These are phyloP conservation scores for Nectriaceae sp. DNA, from an alignment of 2,329 filamentous ascomycete species.

Conservation along the genomic window DNA sequence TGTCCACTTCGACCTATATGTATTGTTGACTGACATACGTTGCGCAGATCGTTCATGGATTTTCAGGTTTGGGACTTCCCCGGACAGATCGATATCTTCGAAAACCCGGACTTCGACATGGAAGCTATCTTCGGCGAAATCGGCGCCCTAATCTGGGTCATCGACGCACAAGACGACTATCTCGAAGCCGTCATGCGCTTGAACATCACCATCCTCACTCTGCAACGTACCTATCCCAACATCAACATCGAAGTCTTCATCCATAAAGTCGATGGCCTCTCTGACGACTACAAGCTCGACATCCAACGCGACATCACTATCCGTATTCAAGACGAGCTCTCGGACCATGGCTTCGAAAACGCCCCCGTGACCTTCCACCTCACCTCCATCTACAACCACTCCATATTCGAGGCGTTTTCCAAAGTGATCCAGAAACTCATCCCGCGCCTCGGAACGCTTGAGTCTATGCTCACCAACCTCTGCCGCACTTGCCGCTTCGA, in stretches of 20 bases:
- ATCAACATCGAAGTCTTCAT: conserved; percentile 99
- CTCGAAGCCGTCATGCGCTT: conserved; percentile 85
- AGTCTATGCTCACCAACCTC: conserved; percentile 90
- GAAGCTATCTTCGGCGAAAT: conserved; percentile 94
- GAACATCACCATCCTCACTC: conserved; percentile 84
- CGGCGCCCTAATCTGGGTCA: conserved; percentile 95
- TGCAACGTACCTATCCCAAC: conserved; percentile 85
- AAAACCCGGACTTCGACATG: conserved; percentile 86
- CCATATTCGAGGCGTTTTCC: conserved; percentile 96
- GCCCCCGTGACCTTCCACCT: conserved; percentile 93
- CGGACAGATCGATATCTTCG: conserved; percentile 86
- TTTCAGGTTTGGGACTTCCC: conserved; percentile 99
- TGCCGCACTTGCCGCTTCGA: conserved; percentile 94
- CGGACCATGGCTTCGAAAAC: conserved; percentile 90
- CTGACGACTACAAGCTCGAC: conserved; percentile 94
- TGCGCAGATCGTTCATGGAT: conserved; percentile 89
- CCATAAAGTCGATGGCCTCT: conserved; percentile 97
- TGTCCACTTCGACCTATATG: neutral
- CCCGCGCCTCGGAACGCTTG: conserved; percentile 87
- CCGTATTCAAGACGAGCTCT: conserved; percentile 93
- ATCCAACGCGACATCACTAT: conserved; percentile 97
- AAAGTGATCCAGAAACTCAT: conserved; percentile 99
- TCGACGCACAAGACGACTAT: conserved; percentile 98
- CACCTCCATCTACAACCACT: conserved; percentile 98
- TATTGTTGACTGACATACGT: conserved; percentile 5